A percentile compares a stretch with the other conserved stretches of the same genome.
Conservation (phyloP, 163 green algal genomes). For the Scenedesmus sp. region DNA sequence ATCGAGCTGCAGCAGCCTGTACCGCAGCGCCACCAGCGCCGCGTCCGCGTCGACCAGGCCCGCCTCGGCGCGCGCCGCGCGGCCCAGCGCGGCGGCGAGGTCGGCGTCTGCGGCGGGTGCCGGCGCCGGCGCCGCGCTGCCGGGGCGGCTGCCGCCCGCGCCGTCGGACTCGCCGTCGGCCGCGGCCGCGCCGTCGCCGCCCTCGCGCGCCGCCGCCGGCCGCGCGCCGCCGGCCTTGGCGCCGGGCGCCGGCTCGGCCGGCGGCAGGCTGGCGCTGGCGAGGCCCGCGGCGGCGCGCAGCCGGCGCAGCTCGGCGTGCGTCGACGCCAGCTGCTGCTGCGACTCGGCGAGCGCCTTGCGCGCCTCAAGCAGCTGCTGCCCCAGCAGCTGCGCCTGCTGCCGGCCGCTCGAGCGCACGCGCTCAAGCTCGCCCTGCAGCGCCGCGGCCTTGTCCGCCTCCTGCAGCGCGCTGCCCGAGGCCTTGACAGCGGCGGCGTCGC, state of each 20-base stretch:
- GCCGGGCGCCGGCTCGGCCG: no score
- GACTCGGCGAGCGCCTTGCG: neutral
- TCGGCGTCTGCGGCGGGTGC: slow-evolving; percentile 9
- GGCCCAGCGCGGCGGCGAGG: slow-evolving; percentile 49
- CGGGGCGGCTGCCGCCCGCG: neutral
- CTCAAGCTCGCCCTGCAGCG: neutral
- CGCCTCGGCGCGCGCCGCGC: slow-evolving; percentile 44
- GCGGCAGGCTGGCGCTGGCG: neutral
- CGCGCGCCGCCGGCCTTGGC: no score
- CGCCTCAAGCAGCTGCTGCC: slow-evolving; percentile 16
- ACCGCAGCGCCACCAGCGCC: slow-evolving; percentile 22
- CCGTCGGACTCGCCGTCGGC: no score
- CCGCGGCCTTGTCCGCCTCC: slow-evolving; percentile 4
- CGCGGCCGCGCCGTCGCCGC: no score
- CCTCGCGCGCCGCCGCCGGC: no score
- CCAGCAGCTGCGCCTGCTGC: slow-evolving; percentile 18
- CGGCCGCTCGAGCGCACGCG: neutral
- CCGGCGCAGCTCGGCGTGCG: slow-evolving; percentile 15
- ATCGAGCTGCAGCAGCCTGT: slow-evolving; percentile 46
- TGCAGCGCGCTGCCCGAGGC: slow-evolving; percentile 4
- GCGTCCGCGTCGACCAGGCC: slow-evolving; percentile 44
- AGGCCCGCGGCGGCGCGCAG: slow-evolving; percentile 32
- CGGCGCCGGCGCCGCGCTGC: slow-evolving; percentile 2
- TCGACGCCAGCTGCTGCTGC: slow-evolving; percentile 38
- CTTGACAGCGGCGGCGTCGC: neutral